phyloP scores from a whole-genome alignment of 805 yeast species.

The Saturnispora halmiae region DNA sequence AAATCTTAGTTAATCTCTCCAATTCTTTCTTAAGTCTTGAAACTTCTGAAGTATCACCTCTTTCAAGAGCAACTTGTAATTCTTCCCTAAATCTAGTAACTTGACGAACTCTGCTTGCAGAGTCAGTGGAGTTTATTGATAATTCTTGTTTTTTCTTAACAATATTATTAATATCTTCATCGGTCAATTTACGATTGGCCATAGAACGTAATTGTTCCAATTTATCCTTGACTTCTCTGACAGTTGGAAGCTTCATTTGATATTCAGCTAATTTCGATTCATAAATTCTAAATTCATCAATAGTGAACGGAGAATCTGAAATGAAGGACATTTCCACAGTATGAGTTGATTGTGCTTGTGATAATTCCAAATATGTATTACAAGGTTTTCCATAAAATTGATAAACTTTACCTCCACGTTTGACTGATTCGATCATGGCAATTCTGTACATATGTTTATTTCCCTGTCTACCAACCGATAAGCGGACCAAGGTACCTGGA shows the following conservation, averaged over 20 bases:
- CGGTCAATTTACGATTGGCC: conserved; percentile 57
- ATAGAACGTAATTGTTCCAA: conserved; percentile 52
- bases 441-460: conserved; percentile 66
- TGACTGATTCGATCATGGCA: conserved; percentile 66
- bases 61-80: conserved; percentile 64
- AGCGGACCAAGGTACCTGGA: conserved; percentile 69
- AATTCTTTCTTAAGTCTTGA: conserved; percentile 32
- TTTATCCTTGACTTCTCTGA: conserved; percentile 57
- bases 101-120: conserved; percentile 68
- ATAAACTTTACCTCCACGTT: conserved; percentile 33
- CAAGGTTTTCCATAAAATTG: conserved; percentile 35
- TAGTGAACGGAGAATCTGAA: conserved; percentile 66
- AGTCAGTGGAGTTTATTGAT: conserved; percentile 42
- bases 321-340: conserved; percentile 70
- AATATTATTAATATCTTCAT: conserved; percentile 68
- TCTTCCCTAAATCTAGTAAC: conserved; percentile 66
- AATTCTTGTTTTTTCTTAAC: conserved; percentile 62
- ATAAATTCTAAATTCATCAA: conserved; percentile 69
- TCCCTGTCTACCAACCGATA: conserved; percentile 68
- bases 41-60: conserved; percentile 36
- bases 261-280: conserved; percentile 17
- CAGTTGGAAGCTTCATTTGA: conserved; percentile 42
- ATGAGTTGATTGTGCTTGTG: conserved; percentile 74
- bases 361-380: conserved; percentile 53
- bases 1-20: conserved; percentile 6